Conservation (phyloP, 2,329 filamentous ascomycete genomes). For the Aspergillus japonicus region DNA sequence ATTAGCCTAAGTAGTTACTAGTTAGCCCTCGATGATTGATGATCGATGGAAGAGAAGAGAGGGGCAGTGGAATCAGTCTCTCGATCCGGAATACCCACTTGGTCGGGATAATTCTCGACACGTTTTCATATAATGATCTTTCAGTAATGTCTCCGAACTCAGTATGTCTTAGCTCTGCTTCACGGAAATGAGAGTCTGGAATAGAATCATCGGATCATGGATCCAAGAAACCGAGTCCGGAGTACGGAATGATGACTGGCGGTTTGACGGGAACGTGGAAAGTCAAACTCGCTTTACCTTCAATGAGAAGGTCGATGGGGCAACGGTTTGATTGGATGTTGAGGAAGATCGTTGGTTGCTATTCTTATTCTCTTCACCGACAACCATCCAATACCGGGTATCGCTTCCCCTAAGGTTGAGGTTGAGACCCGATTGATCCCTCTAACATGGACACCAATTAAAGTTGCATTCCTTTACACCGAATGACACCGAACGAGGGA, state of each 20-base stretch:
- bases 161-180: too few species aligned
- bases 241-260: conserved; percentile 2
- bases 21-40: background rate
- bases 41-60: background rate
- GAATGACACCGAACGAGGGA: background rate
- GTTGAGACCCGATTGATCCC: background rate
- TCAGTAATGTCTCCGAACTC: background rate
- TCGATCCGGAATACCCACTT: background rate
- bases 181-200: background rate
- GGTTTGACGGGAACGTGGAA: conserved; percentile 5
- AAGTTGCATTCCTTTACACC: too few species aligned
- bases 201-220: background rate
- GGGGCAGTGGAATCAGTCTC: background rate
- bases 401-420: background rate
- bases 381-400: background rate
- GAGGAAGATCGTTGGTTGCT: conserved; percentile 3
- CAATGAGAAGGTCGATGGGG: background rate
- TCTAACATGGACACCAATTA: too few species aligned
- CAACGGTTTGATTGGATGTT: conserved; percentile 2
- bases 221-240: background rate
- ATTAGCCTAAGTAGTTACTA: background rate
- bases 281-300: conserved; percentile 5
- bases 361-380: conserved; percentile 10
- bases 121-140: background rate
- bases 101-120: background rate